These are phyloP conservation scores for Cystobasidium ongulense DNA, from an alignment of 768 basidiomycete species.

Conservation along the genomic window DNA sequence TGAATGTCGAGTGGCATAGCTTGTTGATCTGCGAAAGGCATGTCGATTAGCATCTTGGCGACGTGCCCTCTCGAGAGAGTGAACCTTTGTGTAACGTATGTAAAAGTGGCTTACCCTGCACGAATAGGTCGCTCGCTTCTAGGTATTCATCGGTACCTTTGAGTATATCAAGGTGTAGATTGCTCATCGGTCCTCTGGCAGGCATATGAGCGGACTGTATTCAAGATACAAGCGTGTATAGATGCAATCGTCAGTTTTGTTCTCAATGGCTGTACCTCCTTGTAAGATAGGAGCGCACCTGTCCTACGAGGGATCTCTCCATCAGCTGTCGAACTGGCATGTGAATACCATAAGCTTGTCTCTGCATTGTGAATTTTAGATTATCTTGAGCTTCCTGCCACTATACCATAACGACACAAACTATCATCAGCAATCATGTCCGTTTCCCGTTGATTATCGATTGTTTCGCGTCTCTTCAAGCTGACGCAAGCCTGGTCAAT, in stretches of 20 bases:
- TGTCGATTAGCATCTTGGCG: background rate
- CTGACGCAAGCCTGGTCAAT: conserved; percentile 25
- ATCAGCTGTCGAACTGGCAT: conserved; percentile 81
- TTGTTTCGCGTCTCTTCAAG: background rate
- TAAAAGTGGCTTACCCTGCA: background rate
- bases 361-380: conserved; percentile 70
- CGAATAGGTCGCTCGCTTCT: conserved; percentile 45
- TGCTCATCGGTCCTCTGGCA: conserved; percentile 46
- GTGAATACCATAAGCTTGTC: conserved; percentile 75
- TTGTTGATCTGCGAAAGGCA: conserved; percentile 2
- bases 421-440: background rate
- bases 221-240: background rate
- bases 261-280: background rate
- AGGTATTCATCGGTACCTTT: conserved; percentile 84
- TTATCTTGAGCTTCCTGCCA: conserved; percentile 92
- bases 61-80: too few species aligned
- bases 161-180: conserved; percentile 82
- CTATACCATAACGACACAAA: conserved; percentile 50
- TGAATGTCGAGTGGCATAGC: conserved; percentile 17
- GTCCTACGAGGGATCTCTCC: conserved; percentile 78
- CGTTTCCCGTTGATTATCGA: background rate
- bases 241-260: background rate
- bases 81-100: too few species aligned
- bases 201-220: conserved; percentile 61
- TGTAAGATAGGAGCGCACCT: too few species aligned